Base-by-base conservation (phyloP, 768 basidiomycete genomes). In the Pleurotus giganteus region DNA sequence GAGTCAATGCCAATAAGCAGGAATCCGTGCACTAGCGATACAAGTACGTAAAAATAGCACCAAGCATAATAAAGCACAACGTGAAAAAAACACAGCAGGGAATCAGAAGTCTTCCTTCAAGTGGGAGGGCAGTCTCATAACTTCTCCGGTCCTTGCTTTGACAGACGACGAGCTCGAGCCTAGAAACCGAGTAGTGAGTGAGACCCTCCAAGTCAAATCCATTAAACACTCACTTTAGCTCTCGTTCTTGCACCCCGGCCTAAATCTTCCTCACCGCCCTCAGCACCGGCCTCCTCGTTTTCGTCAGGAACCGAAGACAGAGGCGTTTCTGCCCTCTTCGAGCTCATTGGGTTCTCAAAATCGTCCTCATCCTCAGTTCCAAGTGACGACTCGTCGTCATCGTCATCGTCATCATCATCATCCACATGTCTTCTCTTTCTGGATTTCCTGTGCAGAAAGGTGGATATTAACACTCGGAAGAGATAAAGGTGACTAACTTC, bases 331-430 rank as follows among this genome's bases (percentile, higher is more conserved):
- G 17, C 49, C 19, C 31, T 50, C 31, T 36, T 50, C 4, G 49
- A 50, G 49, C 49, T 50, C 34, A 17, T 6, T 21, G 32, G n/a
- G n/a, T 50, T 37, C 36, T 23, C 49, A 13, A 34, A 24, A 24
- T 55, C 63, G 26, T 49, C 65, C 23, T 59, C 71, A 55, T 72
- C 69, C 41, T 71, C 72, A 4, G 61, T 60, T 50, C 52, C 61
- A 31, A 64, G 66, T 4, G 57, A 57, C 51, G 60, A 63, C 23
- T 53, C 63, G 12, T 62, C 66, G 26, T 65, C 62, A 9, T 60
- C 64, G 4, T 71, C 72, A 13, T 76, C 74, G 17, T 73, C 75
- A n/a, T 76, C 74, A 12, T 71, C 71, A n/a, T 72, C 71, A 31
- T 61, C 65, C 71, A 57, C 65, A 68, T 60, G 67, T 65, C 51